phyloP scores from a whole-genome alignment of 106 monocot genomes.

The Apostasia shenzhenica region DNA sequence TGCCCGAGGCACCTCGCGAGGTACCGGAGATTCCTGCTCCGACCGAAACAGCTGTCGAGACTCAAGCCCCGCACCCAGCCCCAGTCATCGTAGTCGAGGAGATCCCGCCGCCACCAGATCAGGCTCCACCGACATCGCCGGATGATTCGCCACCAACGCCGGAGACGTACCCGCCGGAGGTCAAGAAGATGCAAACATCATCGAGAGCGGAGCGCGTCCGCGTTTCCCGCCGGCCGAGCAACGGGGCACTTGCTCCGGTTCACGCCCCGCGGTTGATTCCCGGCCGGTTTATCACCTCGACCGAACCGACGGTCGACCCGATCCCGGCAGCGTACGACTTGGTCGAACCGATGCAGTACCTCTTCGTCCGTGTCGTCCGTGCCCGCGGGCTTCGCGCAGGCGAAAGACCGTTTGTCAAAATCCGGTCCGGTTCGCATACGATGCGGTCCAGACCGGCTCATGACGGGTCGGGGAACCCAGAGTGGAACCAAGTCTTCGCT shows the following conservation, averaged over 20 bases:
- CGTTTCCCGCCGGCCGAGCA: conserved; percentile 14
- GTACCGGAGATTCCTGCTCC: conserved; percentile 35
- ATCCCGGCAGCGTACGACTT: conserved; percentile 52
- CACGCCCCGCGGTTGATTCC: conserved; percentile 37
- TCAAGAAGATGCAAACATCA: conserved; percentile 56
- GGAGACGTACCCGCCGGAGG: conserved; percentile 43
- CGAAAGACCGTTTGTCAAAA: conserved; percentile 68
- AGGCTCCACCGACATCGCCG: conserved; percentile 2
- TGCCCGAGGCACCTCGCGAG: conserved; percentile 18
- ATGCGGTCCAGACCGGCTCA: conserved; percentile 39
- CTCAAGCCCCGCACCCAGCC: conserved; percentile 40
- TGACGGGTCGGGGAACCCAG: conserved; percentile 39
- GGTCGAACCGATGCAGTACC: conserved; percentile 90
- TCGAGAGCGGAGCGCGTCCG: conserved; percentile 15
- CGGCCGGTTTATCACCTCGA: conserved; percentile 31
- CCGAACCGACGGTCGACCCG: conserved; percentile 29
- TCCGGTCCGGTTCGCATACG: conserved; percentile 43
- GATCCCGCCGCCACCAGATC: conserved; percentile 13
- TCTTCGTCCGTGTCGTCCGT: conserved; percentile 75
- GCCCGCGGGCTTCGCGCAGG: conserved; percentile 51
- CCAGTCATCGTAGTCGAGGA: conserved; percentile 35
- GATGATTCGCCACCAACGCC: not conserved
- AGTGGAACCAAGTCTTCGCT: conserved; percentile 88
- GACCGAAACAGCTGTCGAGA: conserved; percentile 73
- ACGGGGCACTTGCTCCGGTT: not conserved